Evolutionary conservation across 179 eudicot species (phyloP).

Genomic region (Silene vulgaris): DNA sequence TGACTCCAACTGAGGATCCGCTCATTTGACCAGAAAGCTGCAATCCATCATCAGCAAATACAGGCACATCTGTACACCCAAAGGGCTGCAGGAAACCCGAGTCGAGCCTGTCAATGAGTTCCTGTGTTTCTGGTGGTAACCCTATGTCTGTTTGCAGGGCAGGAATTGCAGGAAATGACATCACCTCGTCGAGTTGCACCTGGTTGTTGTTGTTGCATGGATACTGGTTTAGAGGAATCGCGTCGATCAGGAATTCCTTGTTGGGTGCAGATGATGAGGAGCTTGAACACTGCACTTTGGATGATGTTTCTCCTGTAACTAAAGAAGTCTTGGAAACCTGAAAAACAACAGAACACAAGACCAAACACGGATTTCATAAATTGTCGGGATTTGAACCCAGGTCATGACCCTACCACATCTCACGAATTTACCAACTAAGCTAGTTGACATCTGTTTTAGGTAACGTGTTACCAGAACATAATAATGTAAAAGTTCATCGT

Average conservation of each 20-base stretch:
- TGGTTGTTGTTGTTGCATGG: slow-evolving; percentile 23
- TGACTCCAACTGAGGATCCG: slow-evolving; percentile 8
- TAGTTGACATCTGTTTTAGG: too few relatives aligned
- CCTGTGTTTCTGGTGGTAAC: slow-evolving; percentile 35
- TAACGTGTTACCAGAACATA: too few relatives aligned
- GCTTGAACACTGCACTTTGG: slow-evolving; percentile 21
- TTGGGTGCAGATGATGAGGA: slow-evolving; percentile 29
- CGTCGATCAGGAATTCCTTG: slow-evolving; percentile 18
- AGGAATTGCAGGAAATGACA: slow-evolving; percentile 1
- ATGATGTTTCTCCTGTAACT: slow-evolving; percentile 33
- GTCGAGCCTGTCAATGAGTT: slow-evolving; percentile 35
- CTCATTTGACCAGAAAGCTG: slow-evolving; percentile 25
- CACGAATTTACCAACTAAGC: too few relatives aligned
- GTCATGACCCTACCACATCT: too few relatives aligned
- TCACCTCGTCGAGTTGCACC: slow-evolving; percentile 16
- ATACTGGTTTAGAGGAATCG: neutral
- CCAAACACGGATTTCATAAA: neutral
- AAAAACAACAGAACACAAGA: neutral
- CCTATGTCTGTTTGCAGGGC: slow-evolving; percentile 28
- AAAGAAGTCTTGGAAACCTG: slow-evolving; percentile 44
- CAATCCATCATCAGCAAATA: slow-evolving; percentile 23
- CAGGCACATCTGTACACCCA: slow-evolving; percentile 20
- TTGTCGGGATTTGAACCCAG: too few relatives aligned
- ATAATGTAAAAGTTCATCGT: too few relatives aligned
- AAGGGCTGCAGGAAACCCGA: slow-evolving; percentile 33